Evolutionary conservation across 805 yeast species (phyloP).

Genomic region (Yarrowia sp.): DNA sequence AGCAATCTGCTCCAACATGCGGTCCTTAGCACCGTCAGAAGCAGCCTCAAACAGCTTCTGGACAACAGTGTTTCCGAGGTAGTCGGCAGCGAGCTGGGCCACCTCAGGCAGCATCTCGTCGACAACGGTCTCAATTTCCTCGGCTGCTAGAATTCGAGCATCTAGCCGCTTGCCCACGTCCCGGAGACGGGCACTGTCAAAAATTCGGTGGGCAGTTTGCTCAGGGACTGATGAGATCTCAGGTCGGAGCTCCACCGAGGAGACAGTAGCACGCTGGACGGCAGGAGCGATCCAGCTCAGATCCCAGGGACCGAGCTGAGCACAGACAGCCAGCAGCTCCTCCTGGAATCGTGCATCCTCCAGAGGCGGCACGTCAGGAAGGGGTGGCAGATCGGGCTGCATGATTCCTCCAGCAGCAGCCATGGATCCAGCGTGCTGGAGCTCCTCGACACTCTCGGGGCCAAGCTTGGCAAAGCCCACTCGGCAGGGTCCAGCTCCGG

Average conservation of each 20-base stretch:
- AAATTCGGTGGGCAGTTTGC: conserved; percentile 61
- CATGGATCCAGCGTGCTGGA: conserved; percentile 8
- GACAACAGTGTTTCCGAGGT: conserved; percentile 91
- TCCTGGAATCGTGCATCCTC: conserved; percentile 11
- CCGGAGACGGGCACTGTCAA: conserved; percentile 83
- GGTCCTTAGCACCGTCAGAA: conserved; percentile 66
- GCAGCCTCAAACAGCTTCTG: conserved; percentile 80
- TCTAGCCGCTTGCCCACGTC: conserved; percentile 79
- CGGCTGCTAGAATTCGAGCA: conserved; percentile 47
- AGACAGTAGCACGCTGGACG: neutral
- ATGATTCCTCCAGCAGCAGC: conserved; percentile 11
- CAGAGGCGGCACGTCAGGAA: conserved; percentile 12
- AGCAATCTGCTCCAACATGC: conserved; percentile 72
- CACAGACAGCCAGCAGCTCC: neutral
- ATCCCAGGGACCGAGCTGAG: conserved; percentile 13
- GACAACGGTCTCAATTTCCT: conserved; percentile 77
- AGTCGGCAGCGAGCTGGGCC: conserved; percentile 88
- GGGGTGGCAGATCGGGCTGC: neutral
- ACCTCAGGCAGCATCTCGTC: conserved; percentile 81
- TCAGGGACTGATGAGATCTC: conserved; percentile 64
- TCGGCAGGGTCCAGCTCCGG: conserved; percentile 68
- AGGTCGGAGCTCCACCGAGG: conserved; percentile 29
- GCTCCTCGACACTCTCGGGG: conserved; percentile 15
- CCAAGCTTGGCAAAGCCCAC: conserved; percentile 74
- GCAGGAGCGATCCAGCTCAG: conserved; percentile 12